Conservation (phyloP, 1,139 yeast species). For the Magnusiomyces paraingens region DNA sequence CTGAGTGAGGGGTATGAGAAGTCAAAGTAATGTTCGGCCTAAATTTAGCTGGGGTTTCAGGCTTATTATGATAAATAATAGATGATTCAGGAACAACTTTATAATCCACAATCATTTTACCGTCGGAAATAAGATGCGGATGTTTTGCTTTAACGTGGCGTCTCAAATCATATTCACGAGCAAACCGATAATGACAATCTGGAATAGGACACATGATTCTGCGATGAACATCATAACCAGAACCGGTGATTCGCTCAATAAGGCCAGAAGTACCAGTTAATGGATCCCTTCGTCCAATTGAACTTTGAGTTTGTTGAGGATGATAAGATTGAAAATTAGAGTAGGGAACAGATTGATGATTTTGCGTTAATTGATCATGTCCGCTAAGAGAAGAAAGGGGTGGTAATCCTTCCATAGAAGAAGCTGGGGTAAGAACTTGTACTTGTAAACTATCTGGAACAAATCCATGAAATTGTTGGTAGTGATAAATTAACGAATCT, state of each 20-base stretch:
- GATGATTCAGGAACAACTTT: conserved; percentile 1
- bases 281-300: conserved; percentile 9
- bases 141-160: conserved; percentile 34
- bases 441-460: conserved; percentile 24
- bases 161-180: conserved; percentile 35
- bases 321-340: conserved; percentile 1
- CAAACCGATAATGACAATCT: conserved; percentile 34
- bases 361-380: conserved; percentile 7
- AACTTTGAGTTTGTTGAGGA: conserved; percentile 7
- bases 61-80: background rate
- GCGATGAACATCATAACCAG: conserved; percentile 30
- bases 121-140: conserved; percentile 14
- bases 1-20: conserved; percentile 7
- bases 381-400: conserved; percentile 14
- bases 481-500: conserved; percentile 41
- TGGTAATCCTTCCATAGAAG: conserved; percentile 13
- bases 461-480: conserved; percentile 35
- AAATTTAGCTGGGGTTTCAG: conserved; percentile 9
- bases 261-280: conserved; percentile 19
- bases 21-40: conserved; percentile 11
- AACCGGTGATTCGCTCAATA: conserved; percentile 35
- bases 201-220: conserved; percentile 30
- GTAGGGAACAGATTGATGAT: background rate
- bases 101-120: conserved; percentile 10
- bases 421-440: conserved; percentile 16